These are phyloP conservation scores for Deinandra increscens DNA, from an alignment of 129 eudicot species.

Conservation along the genomic window DNA sequence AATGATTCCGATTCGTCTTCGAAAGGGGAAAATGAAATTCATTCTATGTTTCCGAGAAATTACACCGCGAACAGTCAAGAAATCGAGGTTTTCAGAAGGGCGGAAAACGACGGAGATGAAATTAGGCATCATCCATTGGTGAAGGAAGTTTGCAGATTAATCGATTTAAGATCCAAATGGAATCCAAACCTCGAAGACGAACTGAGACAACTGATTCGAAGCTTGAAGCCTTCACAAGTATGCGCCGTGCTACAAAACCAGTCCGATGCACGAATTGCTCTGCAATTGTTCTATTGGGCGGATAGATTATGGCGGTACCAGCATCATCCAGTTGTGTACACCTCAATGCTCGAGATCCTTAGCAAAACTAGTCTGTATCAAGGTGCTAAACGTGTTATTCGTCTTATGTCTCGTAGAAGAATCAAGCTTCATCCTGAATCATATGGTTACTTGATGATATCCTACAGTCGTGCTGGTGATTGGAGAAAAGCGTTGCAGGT, in stretches of 20 bases:
- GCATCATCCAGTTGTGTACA: conserved; percentile 66
- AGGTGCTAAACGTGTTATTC: conserved; percentile 68
- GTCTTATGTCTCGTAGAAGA: conserved; percentile 63
- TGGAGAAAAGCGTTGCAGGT: conserved; percentile 66
- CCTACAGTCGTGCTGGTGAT: conserved; percentile 73
- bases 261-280: conserved; percentile 69
- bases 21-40: not conserved
- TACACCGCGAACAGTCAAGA: conserved; percentile 19
- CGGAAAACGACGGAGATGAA: conserved; percentile 48
- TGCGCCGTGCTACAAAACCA: conserved; percentile 59
- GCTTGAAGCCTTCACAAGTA: conserved; percentile 65
- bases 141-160: conserved; percentile 64
- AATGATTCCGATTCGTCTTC: not conserved
- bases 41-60: not conserved
- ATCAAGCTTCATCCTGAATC: conserved; percentile 41
- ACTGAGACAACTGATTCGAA: conserved; percentile 53
- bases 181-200: conserved; percentile 59
- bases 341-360: conserved; percentile 68
- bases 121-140: conserved; percentile 76
- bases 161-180: conserved; percentile 60
- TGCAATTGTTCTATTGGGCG: conserved; percentile 82
- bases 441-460: conserved; percentile 69
- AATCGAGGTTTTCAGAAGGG: conserved; percentile 33
- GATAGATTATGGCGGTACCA: conserved; percentile 81
- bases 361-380: conserved; percentile 72